These are phyloP conservation scores for Ajuga chamaepitys DNA, from an alignment of 257 asterid genomes.

Conservation along the genomic window DNA sequence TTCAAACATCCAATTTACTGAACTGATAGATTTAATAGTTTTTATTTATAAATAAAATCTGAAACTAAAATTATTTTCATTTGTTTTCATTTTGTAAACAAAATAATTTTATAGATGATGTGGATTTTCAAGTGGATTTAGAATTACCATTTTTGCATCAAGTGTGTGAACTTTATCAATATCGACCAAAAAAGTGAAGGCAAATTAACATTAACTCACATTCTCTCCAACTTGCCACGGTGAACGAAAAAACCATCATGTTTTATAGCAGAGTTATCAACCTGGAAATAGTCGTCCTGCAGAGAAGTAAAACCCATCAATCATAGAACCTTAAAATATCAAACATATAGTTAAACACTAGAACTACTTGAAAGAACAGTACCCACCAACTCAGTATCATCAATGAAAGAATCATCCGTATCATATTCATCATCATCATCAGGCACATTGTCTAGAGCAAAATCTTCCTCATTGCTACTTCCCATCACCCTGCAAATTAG, in stretches of 20 bases:
- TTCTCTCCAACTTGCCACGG: constrained; percentile 77
- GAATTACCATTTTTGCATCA: too few species aligned
- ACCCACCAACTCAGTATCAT: constrained; percentile 84
- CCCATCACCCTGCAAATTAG: constrained; percentile 51
- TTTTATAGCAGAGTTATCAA: constrained; percentile 67
- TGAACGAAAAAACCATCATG: constrained; percentile 88
- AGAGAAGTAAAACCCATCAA: constrained; percentile 12
- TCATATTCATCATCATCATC: constrained; percentile 94
- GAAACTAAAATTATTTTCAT: too few species aligned
- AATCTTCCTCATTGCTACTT: constrained; percentile 81
- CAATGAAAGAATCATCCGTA: constrained; percentile 89
- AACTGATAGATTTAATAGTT: too few species aligned
- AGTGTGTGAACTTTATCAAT: too few species aligned
- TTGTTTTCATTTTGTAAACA: too few species aligned
- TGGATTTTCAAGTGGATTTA: too few species aligned
- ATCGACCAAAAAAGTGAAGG: neutral
- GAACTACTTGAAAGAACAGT: constrained; percentile 1
- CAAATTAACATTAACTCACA: constrained; percentile 41
- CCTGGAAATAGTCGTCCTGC: constrained; percentile 92
- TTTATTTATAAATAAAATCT: too few species aligned
- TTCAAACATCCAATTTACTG: too few species aligned
- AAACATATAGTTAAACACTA: neutral
- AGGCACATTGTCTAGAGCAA: constrained; percentile 59
- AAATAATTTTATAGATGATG: too few species aligned
- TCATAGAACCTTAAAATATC: constrained; percentile 1